Evolutionary conservation across 129 eudicot species (phyloP).

Genomic region (Logfia minima): DNA sequence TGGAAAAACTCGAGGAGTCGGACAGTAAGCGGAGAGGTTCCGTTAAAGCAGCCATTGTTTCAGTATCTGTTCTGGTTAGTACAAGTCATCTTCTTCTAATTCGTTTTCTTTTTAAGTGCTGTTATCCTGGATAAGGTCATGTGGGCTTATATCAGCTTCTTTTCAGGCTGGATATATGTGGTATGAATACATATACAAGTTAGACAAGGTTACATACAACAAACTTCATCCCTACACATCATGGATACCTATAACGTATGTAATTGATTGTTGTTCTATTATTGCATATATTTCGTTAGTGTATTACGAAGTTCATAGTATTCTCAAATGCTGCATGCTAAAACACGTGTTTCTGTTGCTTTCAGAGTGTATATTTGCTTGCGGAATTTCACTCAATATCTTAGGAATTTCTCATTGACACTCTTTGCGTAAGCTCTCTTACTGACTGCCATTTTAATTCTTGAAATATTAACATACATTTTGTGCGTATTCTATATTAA

Average conservation of each 20-base stretch:
- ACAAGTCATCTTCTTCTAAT: not conserved
- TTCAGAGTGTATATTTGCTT: conserved; percentile 84
- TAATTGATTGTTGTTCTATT: conserved; percentile 8
- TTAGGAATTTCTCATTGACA: conserved; percentile 52
- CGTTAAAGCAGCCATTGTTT: conserved; percentile 65
- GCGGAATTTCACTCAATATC: conserved; percentile 82
- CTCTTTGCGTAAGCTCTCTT: conserved; percentile 45
- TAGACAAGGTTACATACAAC: conserved; percentile 83
- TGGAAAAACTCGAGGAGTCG: conserved; percentile 89
- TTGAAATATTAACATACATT: conserved; percentile 4
- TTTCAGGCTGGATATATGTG: conserved; percentile 84
- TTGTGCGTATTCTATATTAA: conserved; percentile 6
- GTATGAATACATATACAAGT: conserved; percentile 82
- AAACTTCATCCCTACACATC: conserved; percentile 94
- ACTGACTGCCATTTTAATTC: conserved; percentile 4
- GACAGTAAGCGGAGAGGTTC: conserved; percentile 67
- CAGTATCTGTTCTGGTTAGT: conserved; percentile 62
- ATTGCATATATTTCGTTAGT: conserved; percentile 13
- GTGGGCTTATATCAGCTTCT: conserved; percentile 24
- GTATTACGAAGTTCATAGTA: not conserved
- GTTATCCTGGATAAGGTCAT: not conserved
- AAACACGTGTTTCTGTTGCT: conserved; percentile 17
- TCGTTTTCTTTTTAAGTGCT: not conserved
- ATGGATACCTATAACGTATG: conserved; percentile 96
- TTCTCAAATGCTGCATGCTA: conserved; percentile 10